phyloP scores from a whole-genome alignment of 441 rosid species.

The Populus trichocarpa region DNA sequence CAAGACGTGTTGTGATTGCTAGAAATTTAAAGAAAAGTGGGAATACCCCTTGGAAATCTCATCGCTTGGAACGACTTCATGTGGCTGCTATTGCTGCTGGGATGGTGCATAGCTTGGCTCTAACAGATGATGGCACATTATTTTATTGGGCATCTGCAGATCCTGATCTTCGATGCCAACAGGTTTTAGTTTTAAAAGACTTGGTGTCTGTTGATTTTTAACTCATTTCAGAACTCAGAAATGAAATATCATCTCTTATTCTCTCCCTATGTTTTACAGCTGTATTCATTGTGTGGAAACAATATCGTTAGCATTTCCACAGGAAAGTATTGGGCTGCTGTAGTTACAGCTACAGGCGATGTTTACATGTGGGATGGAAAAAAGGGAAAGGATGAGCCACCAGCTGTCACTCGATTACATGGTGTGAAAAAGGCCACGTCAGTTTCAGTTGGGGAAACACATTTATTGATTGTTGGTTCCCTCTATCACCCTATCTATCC shows the following conservation, averaged over 20 bases:
- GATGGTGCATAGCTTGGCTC: constrained; percentile 90
- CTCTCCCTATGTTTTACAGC: constrained; percentile 33
- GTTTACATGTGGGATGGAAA: constrained; percentile 95
- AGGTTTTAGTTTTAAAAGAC: constrained; percentile 46
- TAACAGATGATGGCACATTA: constrained; percentile 85
- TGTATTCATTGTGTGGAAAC: constrained; percentile 58
- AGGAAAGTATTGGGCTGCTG: constrained; percentile 92
- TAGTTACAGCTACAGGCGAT: constrained; percentile 82
- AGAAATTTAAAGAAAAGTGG: constrained; percentile 83
- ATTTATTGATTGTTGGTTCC: constrained; percentile 77
- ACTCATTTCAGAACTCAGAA: not conserved
- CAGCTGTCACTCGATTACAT: constrained; percentile 63
- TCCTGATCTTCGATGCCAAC: constrained; percentile 86
- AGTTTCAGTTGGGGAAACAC: constrained; percentile 95
- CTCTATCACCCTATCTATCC: constrained; percentile 75
- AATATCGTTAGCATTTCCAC: constrained; percentile 75
- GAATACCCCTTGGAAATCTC: constrained; percentile 60
- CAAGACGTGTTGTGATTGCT: constrained; percentile 70
- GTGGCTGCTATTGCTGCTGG: constrained; percentile 89
- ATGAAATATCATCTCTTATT: constrained; percentile 8
- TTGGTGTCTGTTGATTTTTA: constrained; percentile 6
- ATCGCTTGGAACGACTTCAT: constrained; percentile 65
- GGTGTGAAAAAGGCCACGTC: constrained; percentile 85
- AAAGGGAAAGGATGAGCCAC: constrained; percentile 55
- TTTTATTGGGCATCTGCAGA: constrained; percentile 95